A percentile compares a stretch with the other conserved stretches of the same genome.
phyloP scores from a whole-genome alignment of 2,329 filamentous ascomycete species.

The Diaporthe ilicicola region DNA sequence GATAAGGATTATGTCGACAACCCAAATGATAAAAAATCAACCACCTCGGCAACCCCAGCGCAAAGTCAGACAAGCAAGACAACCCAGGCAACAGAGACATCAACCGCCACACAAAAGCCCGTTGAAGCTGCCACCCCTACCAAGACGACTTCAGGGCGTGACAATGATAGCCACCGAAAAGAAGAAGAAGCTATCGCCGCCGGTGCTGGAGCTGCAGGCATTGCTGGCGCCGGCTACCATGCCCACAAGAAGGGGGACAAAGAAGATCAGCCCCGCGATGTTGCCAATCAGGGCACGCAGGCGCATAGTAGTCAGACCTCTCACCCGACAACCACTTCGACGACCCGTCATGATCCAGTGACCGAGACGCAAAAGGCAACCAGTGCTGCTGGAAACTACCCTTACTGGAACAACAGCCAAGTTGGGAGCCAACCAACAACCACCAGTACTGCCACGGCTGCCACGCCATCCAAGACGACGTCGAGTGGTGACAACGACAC shows the following conservation, averaged over 20 bases:
- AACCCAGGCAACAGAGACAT: background rate
- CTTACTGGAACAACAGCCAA: background rate
- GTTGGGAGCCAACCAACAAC: no score
- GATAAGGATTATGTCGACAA: background rate
- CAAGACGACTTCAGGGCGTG: background rate
- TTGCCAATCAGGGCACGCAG: background rate
- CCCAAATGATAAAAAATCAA: background rate
- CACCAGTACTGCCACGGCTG: background rate
- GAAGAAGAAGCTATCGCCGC: constrained; percentile 10
- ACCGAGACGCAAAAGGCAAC: constrained; percentile 3
- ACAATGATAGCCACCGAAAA: background rate
- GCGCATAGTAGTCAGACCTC: background rate
- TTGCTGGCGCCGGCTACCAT: constrained; percentile 22
- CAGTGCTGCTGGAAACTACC: constrained; percentile 25
- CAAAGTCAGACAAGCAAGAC: background rate
- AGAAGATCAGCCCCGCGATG: background rate
- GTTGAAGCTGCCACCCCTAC: background rate
- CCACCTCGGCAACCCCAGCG: background rate
- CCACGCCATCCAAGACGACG: background rate
- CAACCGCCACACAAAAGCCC: background rate
- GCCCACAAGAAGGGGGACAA: background rate
- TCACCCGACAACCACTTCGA: background rate
- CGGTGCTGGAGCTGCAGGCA: constrained; percentile 18
- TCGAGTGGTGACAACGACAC: constrained; percentile 8
- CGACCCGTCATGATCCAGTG: background rate